Evolutionary conservation across 176 grass and related monocot genomes (phyloP).

Genomic region (Phragmites australis): DNA sequence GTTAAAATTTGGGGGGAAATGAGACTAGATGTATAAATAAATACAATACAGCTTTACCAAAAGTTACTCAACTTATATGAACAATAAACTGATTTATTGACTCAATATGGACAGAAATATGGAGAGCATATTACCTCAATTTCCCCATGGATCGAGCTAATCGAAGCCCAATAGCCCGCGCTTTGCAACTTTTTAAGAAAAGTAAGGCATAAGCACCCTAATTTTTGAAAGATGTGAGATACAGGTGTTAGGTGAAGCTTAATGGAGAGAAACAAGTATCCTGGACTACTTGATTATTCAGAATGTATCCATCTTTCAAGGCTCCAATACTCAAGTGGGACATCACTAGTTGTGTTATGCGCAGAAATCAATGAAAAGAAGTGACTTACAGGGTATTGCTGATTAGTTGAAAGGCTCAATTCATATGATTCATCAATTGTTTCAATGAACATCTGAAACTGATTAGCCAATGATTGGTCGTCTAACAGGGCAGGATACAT

Average conservation of each 20-base stretch:
- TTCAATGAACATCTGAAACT: conserved; percentile 93
- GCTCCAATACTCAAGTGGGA: conserved; percentile 23
- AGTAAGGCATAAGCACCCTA: conserved; percentile 94
- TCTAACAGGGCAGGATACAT: conserved; percentile 81
- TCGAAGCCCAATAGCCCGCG: conserved; percentile 87
- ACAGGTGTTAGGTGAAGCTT: conserved; percentile 5
- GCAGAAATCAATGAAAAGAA: neutral
- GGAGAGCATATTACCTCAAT: conserved; percentile 55
- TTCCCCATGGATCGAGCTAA: conserved; percentile 92
- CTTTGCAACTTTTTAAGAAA: conserved; percentile 77
- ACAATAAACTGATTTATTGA: neutral
- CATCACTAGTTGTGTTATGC: neutral
- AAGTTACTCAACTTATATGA: conserved; percentile 8
- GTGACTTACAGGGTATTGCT: conserved; percentile 87
- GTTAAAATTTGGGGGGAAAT: neutral
- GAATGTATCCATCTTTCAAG: conserved; percentile 2
- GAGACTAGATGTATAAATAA: neutral
- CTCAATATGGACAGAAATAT: neutral
- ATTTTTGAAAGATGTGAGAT: conserved; percentile 37
- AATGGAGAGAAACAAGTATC: conserved; percentile 11
- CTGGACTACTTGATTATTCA: conserved; percentile 5
- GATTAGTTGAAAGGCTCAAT: conserved; percentile 86
- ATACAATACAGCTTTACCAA: conserved; percentile 6
- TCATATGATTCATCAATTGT: conserved; percentile 77
- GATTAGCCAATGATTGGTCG: conserved; percentile 72